Percentiles rank a stretch among this genome's conserved stretches.
These are phyloP conservation scores for Alternaria consortialis DNA, from an alignment of 2,329 filamentous ascomycete genomes.

Conservation along the genomic window DNA sequence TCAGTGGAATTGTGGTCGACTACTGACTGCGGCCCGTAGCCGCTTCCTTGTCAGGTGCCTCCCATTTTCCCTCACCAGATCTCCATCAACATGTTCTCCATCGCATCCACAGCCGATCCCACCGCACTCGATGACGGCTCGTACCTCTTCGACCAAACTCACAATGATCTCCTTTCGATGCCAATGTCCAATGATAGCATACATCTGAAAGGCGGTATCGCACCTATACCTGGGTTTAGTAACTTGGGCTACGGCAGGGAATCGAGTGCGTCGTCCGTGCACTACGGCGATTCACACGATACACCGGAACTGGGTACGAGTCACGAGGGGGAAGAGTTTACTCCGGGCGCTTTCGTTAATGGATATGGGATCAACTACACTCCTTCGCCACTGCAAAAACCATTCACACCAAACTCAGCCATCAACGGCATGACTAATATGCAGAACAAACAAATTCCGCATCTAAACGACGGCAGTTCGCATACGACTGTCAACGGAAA, in stretches of 20 bases:
- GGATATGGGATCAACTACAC: conserved; percentile 39
- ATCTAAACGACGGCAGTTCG: conserved; percentile 21
- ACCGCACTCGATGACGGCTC: conserved; percentile 46
- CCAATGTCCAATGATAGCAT: conserved; percentile 45
- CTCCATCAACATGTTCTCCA: conserved; percentile 45
- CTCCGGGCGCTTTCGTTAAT: conserved; percentile 40
- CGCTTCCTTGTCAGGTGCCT: conserved; percentile 41
- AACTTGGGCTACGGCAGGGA: conserved; percentile 51
- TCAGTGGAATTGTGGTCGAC: conserved; percentile 30
- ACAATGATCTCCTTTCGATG: conserved; percentile 44
- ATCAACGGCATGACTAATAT: conserved; percentile 22
- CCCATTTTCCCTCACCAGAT: conserved; percentile 30
- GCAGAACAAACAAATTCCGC: conserved; percentile 15
- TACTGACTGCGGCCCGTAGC: conserved; percentile 28
- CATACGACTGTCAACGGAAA: conserved; percentile 21
- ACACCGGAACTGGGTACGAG: conserved; percentile 47
- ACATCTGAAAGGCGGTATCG: conserved; percentile 44
- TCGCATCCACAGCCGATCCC: conserved; percentile 44
- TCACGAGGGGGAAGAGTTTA: conserved; percentile 46
- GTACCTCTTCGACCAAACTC: conserved; percentile 46
- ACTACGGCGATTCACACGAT: conserved; percentile 49
- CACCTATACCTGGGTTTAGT: conserved; percentile 46
- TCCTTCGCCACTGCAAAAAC: conserved; percentile 41
- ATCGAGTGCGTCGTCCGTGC: conserved; percentile 52
- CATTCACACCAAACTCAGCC: conserved; percentile 35